These are phyloP conservation scores for Ustilago hordei DNA, from an alignment of 1,284 basidiomycete species.

Conservation along the genomic window DNA sequence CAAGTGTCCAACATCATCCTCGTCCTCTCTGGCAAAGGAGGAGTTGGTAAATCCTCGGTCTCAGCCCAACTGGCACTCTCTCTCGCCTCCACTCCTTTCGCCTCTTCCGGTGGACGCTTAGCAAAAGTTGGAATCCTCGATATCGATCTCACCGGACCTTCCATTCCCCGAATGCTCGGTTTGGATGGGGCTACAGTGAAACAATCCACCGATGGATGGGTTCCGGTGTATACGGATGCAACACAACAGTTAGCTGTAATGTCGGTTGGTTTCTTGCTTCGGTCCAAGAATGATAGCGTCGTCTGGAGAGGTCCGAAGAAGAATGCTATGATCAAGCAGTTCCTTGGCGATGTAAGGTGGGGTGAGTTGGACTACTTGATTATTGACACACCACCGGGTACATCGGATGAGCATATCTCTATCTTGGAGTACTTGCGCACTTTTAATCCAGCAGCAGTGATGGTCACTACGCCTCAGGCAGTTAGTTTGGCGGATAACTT, in stretches of 20 bases:
- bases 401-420: constrained; percentile 97
- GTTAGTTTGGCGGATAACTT: constrained; percentile 94
- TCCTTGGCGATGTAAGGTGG: constrained; percentile 95
- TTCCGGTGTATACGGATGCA: constrained; percentile 82
- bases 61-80: constrained; percentile 91
- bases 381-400: constrained; percentile 95
- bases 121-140: constrained; percentile 86
- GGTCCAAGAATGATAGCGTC: constrained; percentile 88
- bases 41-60: constrained; percentile 97
- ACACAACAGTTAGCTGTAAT: constrained; percentile 83
- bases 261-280: constrained; percentile 95
- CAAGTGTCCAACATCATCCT: constrained; percentile 89
- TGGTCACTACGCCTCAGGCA: constrained; percentile 97
- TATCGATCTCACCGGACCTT: constrained; percentile 95
- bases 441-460: constrained; percentile 78
- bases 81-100: constrained; percentile 49
- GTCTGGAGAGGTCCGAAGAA: constrained; percentile 99
- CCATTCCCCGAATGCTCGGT: constrained; percentile 96
- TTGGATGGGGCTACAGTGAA: constrained; percentile 80
- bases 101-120: not conserved
- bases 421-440: constrained; percentile 88
- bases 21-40: constrained; percentile 95
- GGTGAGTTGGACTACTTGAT: constrained; percentile 95
- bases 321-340: constrained; percentile 99
- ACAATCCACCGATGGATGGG: constrained; percentile 95